phyloP scores from a whole-genome alignment of 2,329 filamentous ascomycete species.

The Fusarium marasasianum region DNA sequence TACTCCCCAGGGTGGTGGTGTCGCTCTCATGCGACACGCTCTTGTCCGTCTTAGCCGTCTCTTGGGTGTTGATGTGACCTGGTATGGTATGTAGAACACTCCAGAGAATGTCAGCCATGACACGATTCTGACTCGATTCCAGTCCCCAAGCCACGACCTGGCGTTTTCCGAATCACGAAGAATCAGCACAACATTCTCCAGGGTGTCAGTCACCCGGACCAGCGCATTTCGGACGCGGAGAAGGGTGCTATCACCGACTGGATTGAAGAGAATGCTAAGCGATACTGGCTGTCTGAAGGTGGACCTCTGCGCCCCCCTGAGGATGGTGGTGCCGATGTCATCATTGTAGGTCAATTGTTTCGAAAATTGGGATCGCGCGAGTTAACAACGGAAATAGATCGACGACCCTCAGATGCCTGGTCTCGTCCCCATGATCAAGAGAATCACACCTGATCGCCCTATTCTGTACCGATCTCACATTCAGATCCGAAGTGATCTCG shows the following conservation, averaged over 20 bases:
- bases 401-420: conserved; percentile 88
- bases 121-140: neutral
- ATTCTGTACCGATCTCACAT: conserved; percentile 86
- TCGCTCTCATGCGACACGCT: conserved; percentile 84
- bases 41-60: conserved; percentile 75
- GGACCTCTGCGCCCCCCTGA: conserved; percentile 72
- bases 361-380: neutral
- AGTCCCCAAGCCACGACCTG: conserved; percentile 82
- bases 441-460: conserved; percentile 74
- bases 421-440: conserved; percentile 79
- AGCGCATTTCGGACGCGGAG: conserved; percentile 71
- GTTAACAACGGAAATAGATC: conserved; percentile 54
- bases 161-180: conserved; percentile 85
- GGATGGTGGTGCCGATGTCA: conserved; percentile 78
- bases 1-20: conserved; percentile 84
- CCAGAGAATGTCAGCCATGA: too few relatives aligned
- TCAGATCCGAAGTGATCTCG: conserved; percentile 80
- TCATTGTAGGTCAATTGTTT: conserved; percentile 63
- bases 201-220: conserved; percentile 73
- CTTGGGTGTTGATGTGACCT: conserved; percentile 74
- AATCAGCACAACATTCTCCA: conserved; percentile 90
- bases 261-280: conserved; percentile 76
- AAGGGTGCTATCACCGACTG: conserved; percentile 73
- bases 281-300: conserved; percentile 76
- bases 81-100: conserved; percentile 65